These are phyloP conservation scores for Phaeoacremonium minimum DNA, from an alignment of 2,329 filamentous ascomycete genomes.

Conservation along the genomic window DNA sequence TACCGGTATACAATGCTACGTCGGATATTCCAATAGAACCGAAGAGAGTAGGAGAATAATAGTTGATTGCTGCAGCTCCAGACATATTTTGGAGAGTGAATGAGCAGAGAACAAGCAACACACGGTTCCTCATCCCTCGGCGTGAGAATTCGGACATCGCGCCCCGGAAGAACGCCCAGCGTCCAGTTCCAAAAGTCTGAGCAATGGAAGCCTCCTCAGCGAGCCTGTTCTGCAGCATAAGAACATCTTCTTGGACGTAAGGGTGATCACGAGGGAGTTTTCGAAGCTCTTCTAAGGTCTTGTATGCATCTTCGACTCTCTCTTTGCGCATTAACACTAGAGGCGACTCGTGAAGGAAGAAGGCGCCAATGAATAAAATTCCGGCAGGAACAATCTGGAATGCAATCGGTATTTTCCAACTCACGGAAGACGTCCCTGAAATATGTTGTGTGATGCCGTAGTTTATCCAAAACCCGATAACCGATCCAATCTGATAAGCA, in stretches of 20 bases:
- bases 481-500: slow-evolving; percentile 47
- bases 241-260: slow-evolving; percentile 41
- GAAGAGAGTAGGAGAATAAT: slow-evolving; percentile 36
- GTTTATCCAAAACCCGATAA: slow-evolving; percentile 49
- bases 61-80: slow-evolving; percentile 38
- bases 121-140: slow-evolving; percentile 35
- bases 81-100: slow-evolving; percentile 35
- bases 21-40: slow-evolving; percentile 39
- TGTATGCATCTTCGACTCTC: slow-evolving; percentile 31
- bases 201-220: slow-evolving; percentile 27
- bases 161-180: slow-evolving; percentile 29
- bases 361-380: slow-evolving; percentile 36
- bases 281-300: slow-evolving; percentile 35
- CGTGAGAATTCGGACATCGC: slow-evolving; percentile 26
- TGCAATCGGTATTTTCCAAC: slow-evolving; percentile 46
- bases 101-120: slow-evolving; percentile 28
- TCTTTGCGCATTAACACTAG: slow-evolving; percentile 37
- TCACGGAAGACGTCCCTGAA: slow-evolving; percentile 21
- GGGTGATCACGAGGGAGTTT: slow-evolving; percentile 33
- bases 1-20: slow-evolving; percentile 41
- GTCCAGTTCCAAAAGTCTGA: too few species aligned
- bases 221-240: slow-evolving; percentile 34
- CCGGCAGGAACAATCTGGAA: slow-evolving; percentile 39
- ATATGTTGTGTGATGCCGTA: slow-evolving; percentile 37
- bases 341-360: slow-evolving; percentile 34